A percentile compares a stretch with the other conserved stretches of the same genome.
phyloP scores from a whole-genome alignment of 2,329 filamentous ascomycete genomes.

The Ophiostoma sp. region DNA sequence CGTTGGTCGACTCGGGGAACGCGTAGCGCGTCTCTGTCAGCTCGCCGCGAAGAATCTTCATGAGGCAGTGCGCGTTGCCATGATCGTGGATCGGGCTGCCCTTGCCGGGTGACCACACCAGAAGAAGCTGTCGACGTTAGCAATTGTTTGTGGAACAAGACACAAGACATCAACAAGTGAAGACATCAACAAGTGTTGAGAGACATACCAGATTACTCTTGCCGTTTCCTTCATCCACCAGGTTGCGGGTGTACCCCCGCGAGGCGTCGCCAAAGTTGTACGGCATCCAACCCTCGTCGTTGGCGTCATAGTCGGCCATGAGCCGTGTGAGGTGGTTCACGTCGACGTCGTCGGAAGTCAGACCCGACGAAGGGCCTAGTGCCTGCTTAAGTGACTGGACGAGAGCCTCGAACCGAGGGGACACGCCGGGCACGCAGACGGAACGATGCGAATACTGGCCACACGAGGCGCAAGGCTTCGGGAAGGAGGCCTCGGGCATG shows the following conservation, averaged over 20 bases:
- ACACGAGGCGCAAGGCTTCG: constrained; percentile 10
- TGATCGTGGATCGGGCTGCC: constrained; percentile 83
- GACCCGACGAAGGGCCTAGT: constrained; percentile 73
- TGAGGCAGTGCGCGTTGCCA: constrained; percentile 83
- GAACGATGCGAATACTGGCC: background rate
- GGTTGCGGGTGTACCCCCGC: constrained; percentile 75
- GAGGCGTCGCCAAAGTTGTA: constrained; percentile 70
- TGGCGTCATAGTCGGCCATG: constrained; percentile 70
- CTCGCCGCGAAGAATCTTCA: constrained; percentile 77
- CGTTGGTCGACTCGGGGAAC: constrained; percentile 56
- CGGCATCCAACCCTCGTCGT: constrained; percentile 63
- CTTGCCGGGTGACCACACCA: constrained; percentile 85
- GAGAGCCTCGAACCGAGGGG: constrained; percentile 60
- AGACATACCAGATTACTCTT: constrained; percentile 48
- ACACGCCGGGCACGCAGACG: constrained; percentile 30
- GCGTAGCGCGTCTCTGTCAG: constrained; percentile 77
- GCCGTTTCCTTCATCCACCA: constrained; percentile 82
- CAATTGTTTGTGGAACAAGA: background rate
- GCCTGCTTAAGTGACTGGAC: constrained; percentile 67
- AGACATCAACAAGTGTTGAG: constrained; percentile 9
- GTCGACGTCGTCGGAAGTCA: constrained; percentile 77
- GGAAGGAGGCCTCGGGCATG: background rate
- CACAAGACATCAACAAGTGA: background rate
- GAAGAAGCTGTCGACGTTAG: constrained; percentile 58
- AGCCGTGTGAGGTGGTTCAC: constrained; percentile 62